Percentiles rank a stretch among this genome's conserved stretches.
Evolutionary conservation across 768 basidiomycete genomes (phyloP).

Genomic region (Galerina sulciceps): DNA sequence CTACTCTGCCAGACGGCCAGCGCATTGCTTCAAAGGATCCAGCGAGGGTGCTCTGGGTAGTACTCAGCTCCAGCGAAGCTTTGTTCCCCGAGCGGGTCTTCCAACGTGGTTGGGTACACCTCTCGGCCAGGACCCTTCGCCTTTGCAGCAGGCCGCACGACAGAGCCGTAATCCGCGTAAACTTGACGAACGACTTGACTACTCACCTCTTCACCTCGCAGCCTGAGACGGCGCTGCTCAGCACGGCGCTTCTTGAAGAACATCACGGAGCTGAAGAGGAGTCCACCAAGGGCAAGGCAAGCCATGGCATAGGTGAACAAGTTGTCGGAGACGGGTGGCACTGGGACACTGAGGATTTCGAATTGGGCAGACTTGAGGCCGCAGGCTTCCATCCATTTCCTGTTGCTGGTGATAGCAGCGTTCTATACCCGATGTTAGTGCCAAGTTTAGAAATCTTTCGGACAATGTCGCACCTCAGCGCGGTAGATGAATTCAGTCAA

Average conservation of each 20-base stretch:
- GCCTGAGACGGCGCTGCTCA: slow-evolving; percentile 41
- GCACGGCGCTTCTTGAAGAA: slow-evolving; percentile 44
- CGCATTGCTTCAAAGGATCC: slow-evolving; percentile 33
- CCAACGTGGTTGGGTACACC: slow-evolving; percentile 5
- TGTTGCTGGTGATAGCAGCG: slow-evolving; percentile 59
- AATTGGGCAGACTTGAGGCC: slow-evolving; percentile 29
- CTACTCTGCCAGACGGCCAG: not conserved
- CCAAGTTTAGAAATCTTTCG: not conserved
- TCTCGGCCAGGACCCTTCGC: slow-evolving; percentile 8
- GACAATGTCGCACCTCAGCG: slow-evolving; percentile 57
- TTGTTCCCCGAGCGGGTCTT: slow-evolving; percentile 20
- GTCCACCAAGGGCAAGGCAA: slow-evolving; percentile 40
- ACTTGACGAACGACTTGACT: slow-evolving; percentile 36
- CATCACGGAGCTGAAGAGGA: slow-evolving; percentile 39
- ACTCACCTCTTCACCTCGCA: slow-evolving; percentile 56
- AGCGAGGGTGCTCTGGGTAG: slow-evolving; percentile 38
- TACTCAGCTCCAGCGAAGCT: slow-evolving; percentile 24
- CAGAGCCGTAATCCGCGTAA: slow-evolving; percentile 39
- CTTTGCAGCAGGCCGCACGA: slow-evolving; percentile 26
- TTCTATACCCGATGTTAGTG: slow-evolving; percentile 31
- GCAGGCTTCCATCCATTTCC: slow-evolving; percentile 56
- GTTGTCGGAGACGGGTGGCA: slow-evolving; percentile 27
- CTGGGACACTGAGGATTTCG: slow-evolving; percentile 27
- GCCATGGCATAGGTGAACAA: slow-evolving; percentile 41
- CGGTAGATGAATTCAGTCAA: slow-evolving; percentile 87